Evolutionary conservation across 1,139 yeast species (phyloP), one percentile per base, ranked within the genome.

Genomic region (Scheffersomyces insectosa): DNA sequence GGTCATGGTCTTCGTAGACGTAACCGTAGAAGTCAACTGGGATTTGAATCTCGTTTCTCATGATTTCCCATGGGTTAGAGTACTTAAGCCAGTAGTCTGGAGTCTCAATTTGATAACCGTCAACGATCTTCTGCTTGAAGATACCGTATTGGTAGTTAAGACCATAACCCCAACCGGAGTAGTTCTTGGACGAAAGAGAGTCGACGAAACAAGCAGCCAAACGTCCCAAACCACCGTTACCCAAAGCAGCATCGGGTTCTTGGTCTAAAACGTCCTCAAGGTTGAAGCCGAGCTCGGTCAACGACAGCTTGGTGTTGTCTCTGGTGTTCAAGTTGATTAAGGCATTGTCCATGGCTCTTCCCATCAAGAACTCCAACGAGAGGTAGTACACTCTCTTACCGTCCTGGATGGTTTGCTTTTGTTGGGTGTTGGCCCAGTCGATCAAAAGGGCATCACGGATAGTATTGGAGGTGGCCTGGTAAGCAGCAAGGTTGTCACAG

Each of bases 161-260:
- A 47, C 97, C 97, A 64, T 91, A 91, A 49, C 97, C 98, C 97
- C 97, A 90, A 41, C 96, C 96, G 28, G 95, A 90, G 64, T 88
- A 88, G 63, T 88, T 84, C 54, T 87, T 85, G 6, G 96, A 83
- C 30, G 95, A 82, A 60, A 91, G 72, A 1, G 97, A 88, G 68
- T 91, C 97, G 42, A 91, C 82, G 60, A 88, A 90, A 68, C 97
- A 90, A 33, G 97, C 97, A 32, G 97, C 97, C 59, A 91, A 75
- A 63, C 97, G 81, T 48, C 97, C 98, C 47, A 91, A 73, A 49
- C 98, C 98, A 63, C 97, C 97, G 59, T 91, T 91, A 60, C 97
- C 97, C 45, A 90, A 77, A 16, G 91, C 97, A 12, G 97, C 96
- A 65, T 91, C 97, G 0, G 95, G 95, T 66, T 91, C 97, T 58